phyloP scores from a whole-genome alignment of 768 basidiomycete genomes.

The Lactifluus rugatus region DNA sequence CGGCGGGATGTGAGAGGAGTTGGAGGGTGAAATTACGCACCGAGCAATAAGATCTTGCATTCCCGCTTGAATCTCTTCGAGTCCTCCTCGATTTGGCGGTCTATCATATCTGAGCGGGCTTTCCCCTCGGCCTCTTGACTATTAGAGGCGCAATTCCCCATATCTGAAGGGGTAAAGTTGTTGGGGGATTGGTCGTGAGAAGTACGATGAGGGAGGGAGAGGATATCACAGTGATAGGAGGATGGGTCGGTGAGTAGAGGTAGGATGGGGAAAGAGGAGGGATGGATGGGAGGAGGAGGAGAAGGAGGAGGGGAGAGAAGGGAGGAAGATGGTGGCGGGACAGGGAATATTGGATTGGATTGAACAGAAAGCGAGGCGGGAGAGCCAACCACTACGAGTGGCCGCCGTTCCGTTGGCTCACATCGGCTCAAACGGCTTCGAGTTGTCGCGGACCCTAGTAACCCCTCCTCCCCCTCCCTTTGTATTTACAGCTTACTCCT shows the following conservation, averaged over 20 bases:
- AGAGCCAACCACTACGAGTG: too few species aligned
- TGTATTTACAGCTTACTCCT: neutral
- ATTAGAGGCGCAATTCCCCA: conserved; percentile 64
- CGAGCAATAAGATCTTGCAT: conserved; percentile 89
- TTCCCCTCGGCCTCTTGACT: conserved; percentile 46
- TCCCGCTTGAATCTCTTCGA: conserved; percentile 71
- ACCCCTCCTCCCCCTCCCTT: neutral
- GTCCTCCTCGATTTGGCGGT: conserved; percentile 81
- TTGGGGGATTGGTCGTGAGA: neutral
- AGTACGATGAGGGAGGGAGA: neutral
- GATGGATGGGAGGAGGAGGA: neutral
- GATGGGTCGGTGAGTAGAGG: too few species aligned
- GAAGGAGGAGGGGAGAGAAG: neutral
- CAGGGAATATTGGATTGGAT: neutral
- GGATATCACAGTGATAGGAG: neutral
- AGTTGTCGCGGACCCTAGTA: neutral
- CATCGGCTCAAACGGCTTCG: neutral
- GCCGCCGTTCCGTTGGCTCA: neutral
- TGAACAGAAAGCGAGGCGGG: neutral
- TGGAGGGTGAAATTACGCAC: conserved; percentile 33
- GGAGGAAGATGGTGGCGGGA: neutral
- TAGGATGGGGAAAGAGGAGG: neutral
- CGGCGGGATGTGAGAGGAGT: neutral
- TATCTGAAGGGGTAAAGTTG: conserved; percentile 21
- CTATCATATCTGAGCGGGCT: conserved; percentile 63